These are phyloP conservation scores for Taphrina confusa DNA, from an alignment of 1,139 yeast genomes.

Conservation along the genomic window DNA sequence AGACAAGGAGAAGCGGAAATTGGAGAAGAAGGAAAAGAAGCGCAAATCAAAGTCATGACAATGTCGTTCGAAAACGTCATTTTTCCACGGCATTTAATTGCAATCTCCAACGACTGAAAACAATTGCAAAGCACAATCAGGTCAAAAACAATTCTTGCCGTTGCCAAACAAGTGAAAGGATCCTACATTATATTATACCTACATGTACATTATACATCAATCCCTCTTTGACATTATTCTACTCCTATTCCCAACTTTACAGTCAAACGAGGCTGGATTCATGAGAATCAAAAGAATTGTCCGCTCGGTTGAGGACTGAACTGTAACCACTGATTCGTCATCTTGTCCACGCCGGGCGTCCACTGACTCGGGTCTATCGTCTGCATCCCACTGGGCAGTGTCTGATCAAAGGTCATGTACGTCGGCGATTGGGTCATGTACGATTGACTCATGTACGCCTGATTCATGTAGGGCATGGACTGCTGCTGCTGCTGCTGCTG, in stretches of 20 bases:
- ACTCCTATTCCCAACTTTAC: too few species aligned
- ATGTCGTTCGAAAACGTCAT: too few species aligned
- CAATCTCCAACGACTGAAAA: too few species aligned
- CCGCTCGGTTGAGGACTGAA: slow-evolving; percentile 16
- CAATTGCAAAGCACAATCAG: too few species aligned
- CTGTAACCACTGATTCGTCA: slow-evolving; percentile 20
- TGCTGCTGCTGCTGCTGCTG: neutral
- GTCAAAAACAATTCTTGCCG: too few species aligned
- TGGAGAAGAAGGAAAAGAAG: neutral
- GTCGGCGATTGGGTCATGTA: slow-evolving; percentile 2
- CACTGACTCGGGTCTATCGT: slow-evolving; percentile 24
- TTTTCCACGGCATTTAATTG: too few species aligned
- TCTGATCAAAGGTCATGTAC: neutral
- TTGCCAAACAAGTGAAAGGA: too few species aligned
- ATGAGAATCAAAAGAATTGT: neutral
- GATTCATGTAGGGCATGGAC: slow-evolving; percentile 4
- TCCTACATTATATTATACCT: too few species aligned
- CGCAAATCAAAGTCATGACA: neutral
- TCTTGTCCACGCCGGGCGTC: slow-evolving; percentile 32
- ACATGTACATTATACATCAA: too few species aligned
- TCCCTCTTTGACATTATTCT: too few species aligned
- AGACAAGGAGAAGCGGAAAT: slow-evolving; percentile 1
- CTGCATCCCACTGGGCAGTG: slow-evolving; percentile 4
- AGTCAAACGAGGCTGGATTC: too few species aligned
- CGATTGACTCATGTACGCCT: neutral